Conservation (phyloP, 768 basidiomycete genomes). For the Trametes villosa region DNA sequence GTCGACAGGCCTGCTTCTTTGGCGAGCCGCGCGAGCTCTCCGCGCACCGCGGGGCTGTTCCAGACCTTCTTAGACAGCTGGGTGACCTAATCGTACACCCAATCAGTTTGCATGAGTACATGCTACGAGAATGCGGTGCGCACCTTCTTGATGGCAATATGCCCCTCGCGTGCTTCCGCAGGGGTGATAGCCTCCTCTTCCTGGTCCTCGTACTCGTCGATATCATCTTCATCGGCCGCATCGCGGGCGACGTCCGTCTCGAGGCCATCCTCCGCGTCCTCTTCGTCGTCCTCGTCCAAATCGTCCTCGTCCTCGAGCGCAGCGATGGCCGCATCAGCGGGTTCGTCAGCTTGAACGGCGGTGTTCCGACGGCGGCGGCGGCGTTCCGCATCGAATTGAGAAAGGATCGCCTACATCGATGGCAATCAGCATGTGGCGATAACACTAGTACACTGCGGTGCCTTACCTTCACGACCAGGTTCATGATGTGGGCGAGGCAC, state of each 20-base stretch:
- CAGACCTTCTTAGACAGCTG: slow-evolving; percentile 21
- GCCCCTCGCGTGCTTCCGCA: slow-evolving; percentile 3
- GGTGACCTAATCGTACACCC: slow-evolving; percentile 3
- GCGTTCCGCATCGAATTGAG: no score
- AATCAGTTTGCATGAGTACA: no score
- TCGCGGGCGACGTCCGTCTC: neutral
- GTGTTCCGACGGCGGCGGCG: no score
- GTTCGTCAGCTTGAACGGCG: no score
- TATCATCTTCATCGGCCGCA: no score
- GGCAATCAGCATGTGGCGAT: neutral
- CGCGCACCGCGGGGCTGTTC: slow-evolving; percentile 13
- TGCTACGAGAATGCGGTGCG: neutral
- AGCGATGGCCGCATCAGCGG: no score
- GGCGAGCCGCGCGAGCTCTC: slow-evolving; percentile 14
- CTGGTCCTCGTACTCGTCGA: no score
- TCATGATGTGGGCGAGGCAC: slow-evolving; percentile 40
- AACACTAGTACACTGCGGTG: no score
- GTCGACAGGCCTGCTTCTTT: neutral
- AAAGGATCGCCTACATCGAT: no score
- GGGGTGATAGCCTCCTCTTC: no score
- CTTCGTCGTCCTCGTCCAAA: slow-evolving; percentile 6
- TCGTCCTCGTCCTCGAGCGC: slow-evolving; percentile 4
- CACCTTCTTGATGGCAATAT: slow-evolving; percentile 19
- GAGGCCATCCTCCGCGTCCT: slow-evolving; percentile 12
- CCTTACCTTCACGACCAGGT: slow-evolving; percentile 35